A percentile compares a stretch with the other conserved stretches of the same genome.
These are phyloP conservation scores for Coemansia biformis DNA, from an alignment of 192 early-diverging fungal genomes.

Conservation along the genomic window DNA sequence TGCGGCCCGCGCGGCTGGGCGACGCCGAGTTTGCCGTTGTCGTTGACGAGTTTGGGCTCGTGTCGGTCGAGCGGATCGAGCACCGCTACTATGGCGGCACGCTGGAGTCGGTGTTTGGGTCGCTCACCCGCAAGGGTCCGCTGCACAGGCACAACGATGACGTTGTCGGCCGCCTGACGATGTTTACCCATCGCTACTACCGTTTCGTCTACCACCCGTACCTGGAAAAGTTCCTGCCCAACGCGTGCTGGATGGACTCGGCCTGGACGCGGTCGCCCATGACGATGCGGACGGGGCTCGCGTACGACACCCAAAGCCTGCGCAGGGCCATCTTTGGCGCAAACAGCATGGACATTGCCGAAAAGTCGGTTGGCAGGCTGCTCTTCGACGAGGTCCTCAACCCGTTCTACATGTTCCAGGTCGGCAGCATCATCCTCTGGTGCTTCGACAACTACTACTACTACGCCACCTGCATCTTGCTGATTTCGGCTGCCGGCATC, in stretches of 20 bases:
- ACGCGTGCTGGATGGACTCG: slow-evolving; percentile 48
- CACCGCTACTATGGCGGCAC: slow-evolving; percentile 62
- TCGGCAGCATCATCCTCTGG: slow-evolving; percentile 73
- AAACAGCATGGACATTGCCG: slow-evolving; percentile 69
- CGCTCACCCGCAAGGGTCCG: slow-evolving; percentile 32
- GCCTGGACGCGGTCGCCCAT: slow-evolving; percentile 37
- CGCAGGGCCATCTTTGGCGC: slow-evolving; percentile 64
- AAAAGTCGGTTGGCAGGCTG: slow-evolving; percentile 57
- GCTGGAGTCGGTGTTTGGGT: slow-evolving; percentile 62
- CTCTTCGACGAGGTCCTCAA: slow-evolving; percentile 70
- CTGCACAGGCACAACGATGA: slow-evolving; percentile 32
- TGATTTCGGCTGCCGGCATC: slow-evolving; percentile 78
- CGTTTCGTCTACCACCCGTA: slow-evolving; percentile 50
- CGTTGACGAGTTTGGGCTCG: slow-evolving; percentile 65
- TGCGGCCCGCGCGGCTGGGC: slow-evolving; percentile 57
- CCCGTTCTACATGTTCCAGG: slow-evolving; percentile 81
- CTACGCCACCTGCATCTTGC: slow-evolving; percentile 87
- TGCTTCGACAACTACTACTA: slow-evolving; percentile 90
- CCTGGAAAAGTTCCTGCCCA: slow-evolving; percentile 42
- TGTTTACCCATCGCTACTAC: slow-evolving; percentile 51
- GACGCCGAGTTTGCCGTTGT: slow-evolving; percentile 68
- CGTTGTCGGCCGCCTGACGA: slow-evolving; percentile 26
- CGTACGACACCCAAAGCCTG: slow-evolving; percentile 50
- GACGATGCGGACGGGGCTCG: slow-evolving; percentile 51
- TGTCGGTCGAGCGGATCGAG: slow-evolving; percentile 51